phyloP scores from a whole-genome alignment of 192 early-diverging fungal species.

The Coemansia sp. region DNA sequence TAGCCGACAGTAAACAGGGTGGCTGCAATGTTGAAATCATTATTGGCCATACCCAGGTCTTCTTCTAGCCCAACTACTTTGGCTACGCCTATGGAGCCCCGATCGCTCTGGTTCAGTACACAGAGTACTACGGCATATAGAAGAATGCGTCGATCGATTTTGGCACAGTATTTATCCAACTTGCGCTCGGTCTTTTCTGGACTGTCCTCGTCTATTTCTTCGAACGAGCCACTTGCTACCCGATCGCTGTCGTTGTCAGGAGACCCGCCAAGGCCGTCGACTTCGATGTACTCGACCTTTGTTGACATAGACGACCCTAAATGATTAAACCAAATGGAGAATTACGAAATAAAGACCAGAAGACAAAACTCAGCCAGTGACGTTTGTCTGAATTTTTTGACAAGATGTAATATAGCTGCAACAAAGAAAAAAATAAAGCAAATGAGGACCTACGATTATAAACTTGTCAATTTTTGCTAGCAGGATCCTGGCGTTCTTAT shows the following conservation, averaged over 20 bases:
- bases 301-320: constrained; percentile 26
- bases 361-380: too few species aligned
- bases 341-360: not conserved
- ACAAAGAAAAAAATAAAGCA: too few species aligned
- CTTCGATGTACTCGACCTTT: constrained; percentile 38
- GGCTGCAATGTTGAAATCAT: constrained; percentile 51
- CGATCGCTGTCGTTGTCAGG: not conserved
- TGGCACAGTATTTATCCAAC: constrained; percentile 38
- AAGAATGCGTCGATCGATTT: constrained; percentile 42
- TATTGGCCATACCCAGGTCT: constrained; percentile 45
- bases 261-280: constrained; percentile 10
- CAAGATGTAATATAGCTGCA: too few species aligned
- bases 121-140: constrained; percentile 36
- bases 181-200: constrained; percentile 6
- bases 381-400: too few species aligned
- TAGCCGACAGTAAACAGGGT: constrained; percentile 50
- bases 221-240: not conserved
- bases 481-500: too few species aligned
- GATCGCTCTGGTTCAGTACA: constrained; percentile 50
- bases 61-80: constrained; percentile 51
- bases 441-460: too few species aligned
- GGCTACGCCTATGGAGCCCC: constrained; percentile 50
- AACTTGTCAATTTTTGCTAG: too few species aligned
- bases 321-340: not conserved
- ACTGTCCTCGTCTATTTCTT: not conserved